A percentile compares a stretch with the other conserved stretches of the same genome.
phyloP scores from a whole-genome alignment of 176 grass and related monocot genomes.

The Ananas comosus region DNA sequence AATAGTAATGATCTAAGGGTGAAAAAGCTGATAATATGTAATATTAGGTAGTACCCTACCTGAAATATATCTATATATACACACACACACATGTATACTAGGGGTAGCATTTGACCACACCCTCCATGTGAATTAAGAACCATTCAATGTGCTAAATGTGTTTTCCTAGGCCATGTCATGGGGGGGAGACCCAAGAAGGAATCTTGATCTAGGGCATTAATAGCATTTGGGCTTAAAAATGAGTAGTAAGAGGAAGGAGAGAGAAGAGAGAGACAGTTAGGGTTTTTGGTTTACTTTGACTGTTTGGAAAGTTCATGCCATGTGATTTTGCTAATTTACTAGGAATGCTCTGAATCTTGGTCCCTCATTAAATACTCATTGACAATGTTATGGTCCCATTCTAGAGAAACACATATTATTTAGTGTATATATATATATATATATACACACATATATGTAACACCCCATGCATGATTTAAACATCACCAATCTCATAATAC shows the following conservation, averaged over 20 bases:
- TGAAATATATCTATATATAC: too few relatives aligned
- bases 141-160: slow-evolving; percentile 23
- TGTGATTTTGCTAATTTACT: not conserved
- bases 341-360: slow-evolving; percentile 3
- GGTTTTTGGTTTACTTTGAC: slow-evolving; percentile 1
- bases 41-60: too few relatives aligned
- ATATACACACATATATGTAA: too few relatives aligned
- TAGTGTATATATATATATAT: too few relatives aligned
- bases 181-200: slow-evolving; percentile 16
- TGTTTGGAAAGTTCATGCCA: not conserved
- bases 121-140: not conserved
- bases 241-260: not conserved
- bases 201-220: slow-evolving; percentile 25
- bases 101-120: slow-evolving; percentile 18
- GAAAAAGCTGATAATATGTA: too few relatives aligned
- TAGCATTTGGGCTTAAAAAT: not conserved
- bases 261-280: not conserved
- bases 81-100: too few relatives aligned
- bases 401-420: too few relatives aligned
- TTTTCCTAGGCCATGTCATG: slow-evolving; percentile 19
- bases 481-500: too few relatives aligned
- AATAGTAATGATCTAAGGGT: too few relatives aligned
- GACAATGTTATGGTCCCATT: too few relatives aligned
- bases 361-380: not conserved
- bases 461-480: too few relatives aligned